Conservation (phyloP, 2,329 filamentous ascomycete species). For the Neofusicoccum parvum region DNA sequence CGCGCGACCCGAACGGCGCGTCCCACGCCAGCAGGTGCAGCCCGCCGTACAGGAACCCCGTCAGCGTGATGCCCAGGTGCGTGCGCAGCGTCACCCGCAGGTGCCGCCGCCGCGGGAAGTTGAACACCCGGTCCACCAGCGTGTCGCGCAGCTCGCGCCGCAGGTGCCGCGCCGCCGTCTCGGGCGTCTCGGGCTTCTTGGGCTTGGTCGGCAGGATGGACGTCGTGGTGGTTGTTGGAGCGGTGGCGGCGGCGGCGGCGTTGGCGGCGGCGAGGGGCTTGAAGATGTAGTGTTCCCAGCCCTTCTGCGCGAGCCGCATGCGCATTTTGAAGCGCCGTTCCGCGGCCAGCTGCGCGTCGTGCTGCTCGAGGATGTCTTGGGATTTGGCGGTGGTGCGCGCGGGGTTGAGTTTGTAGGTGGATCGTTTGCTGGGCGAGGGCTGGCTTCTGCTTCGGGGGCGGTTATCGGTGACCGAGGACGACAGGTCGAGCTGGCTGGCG, state of each 20-base stretch:
- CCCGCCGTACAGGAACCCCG: conserved; percentile 24
- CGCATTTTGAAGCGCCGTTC: background rate
- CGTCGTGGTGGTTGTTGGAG: no score
- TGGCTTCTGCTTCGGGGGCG: background rate
- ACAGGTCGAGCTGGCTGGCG: background rate
- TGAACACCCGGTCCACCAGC: background rate
- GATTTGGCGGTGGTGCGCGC: background rate
- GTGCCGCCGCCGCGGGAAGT: background rate
- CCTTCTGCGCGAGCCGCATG: conserved; percentile 2
- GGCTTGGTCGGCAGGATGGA: no score
- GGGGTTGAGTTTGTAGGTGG: background rate
- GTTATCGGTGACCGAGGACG: background rate
- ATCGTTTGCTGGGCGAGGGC: background rate
- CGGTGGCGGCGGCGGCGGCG: background rate
- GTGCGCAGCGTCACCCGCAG: background rate
- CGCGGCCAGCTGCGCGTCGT: background rate
- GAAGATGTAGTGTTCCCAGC: background rate
- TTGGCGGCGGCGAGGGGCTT: background rate
- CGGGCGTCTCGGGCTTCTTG: no score
- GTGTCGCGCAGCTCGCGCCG: background rate
- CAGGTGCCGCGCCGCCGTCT: background rate
- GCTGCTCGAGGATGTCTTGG: background rate
- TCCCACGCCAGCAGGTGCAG: conserved; percentile 31
- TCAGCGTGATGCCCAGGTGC: conserved; percentile 17
- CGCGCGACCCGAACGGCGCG: conserved; percentile 25